Evolutionary conservation across 2,329 filamentous ascomycete species (phyloP).

Genomic region (Penicillium sp.): DNA sequence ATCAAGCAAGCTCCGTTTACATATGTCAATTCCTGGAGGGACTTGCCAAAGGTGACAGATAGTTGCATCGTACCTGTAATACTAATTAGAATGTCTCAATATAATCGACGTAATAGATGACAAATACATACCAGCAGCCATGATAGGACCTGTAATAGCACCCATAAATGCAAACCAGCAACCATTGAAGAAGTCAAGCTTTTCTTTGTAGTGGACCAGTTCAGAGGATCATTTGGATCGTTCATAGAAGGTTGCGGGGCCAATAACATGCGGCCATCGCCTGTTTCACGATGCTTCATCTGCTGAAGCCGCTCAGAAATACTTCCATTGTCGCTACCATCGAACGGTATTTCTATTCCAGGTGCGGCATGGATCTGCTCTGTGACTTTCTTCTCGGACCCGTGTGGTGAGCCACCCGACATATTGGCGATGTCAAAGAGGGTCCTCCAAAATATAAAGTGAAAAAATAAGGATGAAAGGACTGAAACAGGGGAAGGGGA

Average conservation of each 20-base stretch:
- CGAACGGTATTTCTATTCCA: conserved; percentile 15
- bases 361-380: conserved; percentile 2
- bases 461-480: not conserved
- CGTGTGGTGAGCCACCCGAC: not conserved
- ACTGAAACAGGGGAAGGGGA: no score
- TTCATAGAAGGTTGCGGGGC: conserved; percentile 16
- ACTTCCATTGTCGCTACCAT: not conserved
- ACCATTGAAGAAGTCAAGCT: conserved; percentile 15
- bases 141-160: conserved; percentile 21
- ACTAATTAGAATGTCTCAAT: not conserved
- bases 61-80: conserved; percentile 16
- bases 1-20: conserved; percentile 19
- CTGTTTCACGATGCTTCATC: conserved; percentile 15
- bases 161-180: conserved; percentile 22
- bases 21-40: conserved; percentile 12
- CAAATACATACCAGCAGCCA: conserved; percentile 24
- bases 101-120: not conserved
- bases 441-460: not conserved
- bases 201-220: conserved; percentile 17
- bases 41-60: conserved; percentile 10
- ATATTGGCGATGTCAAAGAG: not conserved
- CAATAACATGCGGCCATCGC: conserved; percentile 15
- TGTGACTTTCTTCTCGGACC: not conserved
- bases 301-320: conserved; percentile 22
- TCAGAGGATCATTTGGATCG: conserved; percentile 18